Conservation (phyloP, 495 filamentous ascomycete species). For the Bryoglossum gracile region DNA sequence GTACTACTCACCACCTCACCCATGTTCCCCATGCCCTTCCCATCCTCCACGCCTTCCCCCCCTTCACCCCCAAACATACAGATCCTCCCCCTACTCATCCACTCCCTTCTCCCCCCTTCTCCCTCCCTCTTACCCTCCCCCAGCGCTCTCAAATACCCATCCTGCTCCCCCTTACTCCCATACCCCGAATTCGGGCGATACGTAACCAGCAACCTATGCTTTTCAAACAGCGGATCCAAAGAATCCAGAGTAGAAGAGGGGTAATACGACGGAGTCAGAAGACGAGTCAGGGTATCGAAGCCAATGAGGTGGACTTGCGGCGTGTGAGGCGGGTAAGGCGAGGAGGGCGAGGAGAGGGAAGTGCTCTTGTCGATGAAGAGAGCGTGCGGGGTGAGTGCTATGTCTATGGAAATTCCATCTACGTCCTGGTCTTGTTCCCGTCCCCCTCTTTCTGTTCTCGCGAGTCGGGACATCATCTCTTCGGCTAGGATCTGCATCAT, state of each 20-base stretch:
- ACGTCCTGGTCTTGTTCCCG: slow-evolving; percentile 9
- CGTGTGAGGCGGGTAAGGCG: slow-evolving; percentile 38
- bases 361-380: slow-evolving; percentile 79
- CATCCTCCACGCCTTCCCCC: slow-evolving; percentile 51
- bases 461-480: slow-evolving; percentile 40
- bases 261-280: slow-evolving; percentile 84
- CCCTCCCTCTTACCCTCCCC: slow-evolving; percentile 42
- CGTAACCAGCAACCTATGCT: slow-evolving; percentile 64
- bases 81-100: slow-evolving; percentile 55
- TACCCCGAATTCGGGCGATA: slow-evolving; percentile 61
- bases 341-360: slow-evolving; percentile 53
- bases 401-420: slow-evolving; percentile 50
- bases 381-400: slow-evolving; percentile 73
- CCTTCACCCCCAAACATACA: too few species aligned
- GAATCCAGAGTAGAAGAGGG: slow-evolving; percentile 45
- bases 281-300: slow-evolving; percentile 80
- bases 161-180: slow-evolving; percentile 54
- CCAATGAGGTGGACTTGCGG: slow-evolving; percentile 77
- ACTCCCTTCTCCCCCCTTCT: slow-evolving; percentile 55
- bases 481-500: slow-evolving; percentile 82
- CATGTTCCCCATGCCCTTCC: slow-evolving; percentile 45
- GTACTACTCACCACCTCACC: slow-evolving; percentile 70
- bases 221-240: slow-evolving; percentile 60
- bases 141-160: slow-evolving; percentile 47
- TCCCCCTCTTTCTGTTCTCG: background rate